Evolutionary conservation across 306 rosid species (phyloP), one percentile per base, ranked within the genome.

Genomic region (Cicer pinnatifidum): DNA sequence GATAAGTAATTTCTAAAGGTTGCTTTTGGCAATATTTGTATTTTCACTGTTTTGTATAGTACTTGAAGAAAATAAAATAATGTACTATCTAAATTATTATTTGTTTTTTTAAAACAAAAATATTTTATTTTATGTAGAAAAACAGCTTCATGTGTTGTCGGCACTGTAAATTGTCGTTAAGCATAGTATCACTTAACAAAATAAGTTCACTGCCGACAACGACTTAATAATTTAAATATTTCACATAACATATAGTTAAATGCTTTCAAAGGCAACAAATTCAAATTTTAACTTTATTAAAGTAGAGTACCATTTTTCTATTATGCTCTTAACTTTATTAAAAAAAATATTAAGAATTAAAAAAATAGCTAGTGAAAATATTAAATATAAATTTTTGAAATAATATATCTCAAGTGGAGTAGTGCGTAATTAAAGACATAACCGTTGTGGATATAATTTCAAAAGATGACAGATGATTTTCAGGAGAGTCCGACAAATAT

Each of bases 401-500:
- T 53, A 53, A 0, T 16, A 11, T 64, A 8, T 23, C 9, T 64
- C 11, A 44, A 56, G 74, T 52, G 50, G 50, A 62, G 73, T 52
- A 43, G 48, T 17, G 50, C 37, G 8, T 19, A 65, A 64, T 67
- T 67, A 48, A 67, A 13, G 72, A 69, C 66, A 37, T 81, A 71
- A 70, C 84, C 84, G 84, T 81, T 71, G 81, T 3, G 78, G 74
- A 81, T 75, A 81, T 61, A 51, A 62, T 51, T 72, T 72, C 17
- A 80, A 76, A 80, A 72, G 82, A 66, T 46, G 62, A 75, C 8
- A 17, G 73, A 75, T 23, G 87, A 72, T 73, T 80, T 80, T 71
- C 64, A 45, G 58, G 79, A 15, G 79, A 76, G 52, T 84, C 67
- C 64, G 84, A 84, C 84, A 80, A 80, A 80, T 40, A 80, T 41